Evolutionary conservation across 139 green algal species (phyloP).

Genomic region (Chlorella sp.): DNA sequence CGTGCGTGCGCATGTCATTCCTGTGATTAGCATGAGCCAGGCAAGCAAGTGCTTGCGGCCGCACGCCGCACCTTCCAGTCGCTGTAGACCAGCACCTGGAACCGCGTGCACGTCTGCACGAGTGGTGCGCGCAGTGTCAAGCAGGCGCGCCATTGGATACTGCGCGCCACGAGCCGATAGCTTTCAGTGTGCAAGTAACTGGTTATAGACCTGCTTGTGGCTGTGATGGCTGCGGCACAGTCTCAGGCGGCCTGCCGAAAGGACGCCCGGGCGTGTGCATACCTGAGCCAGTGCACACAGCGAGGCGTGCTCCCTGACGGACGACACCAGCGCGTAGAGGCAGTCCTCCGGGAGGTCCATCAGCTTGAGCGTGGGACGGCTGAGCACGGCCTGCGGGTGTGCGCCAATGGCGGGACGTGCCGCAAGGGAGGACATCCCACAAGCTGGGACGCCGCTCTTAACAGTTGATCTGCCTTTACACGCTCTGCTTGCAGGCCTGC

Average conservation of each 20-base stretch:
- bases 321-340: not conserved
- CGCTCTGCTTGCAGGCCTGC: too few species aligned
- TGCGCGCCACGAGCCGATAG: not conserved
- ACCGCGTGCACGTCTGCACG: not conserved
- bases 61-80: not conserved
- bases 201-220: not conserved
- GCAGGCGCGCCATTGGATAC: not conserved
- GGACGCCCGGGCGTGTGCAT: not conserved
- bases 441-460: too few species aligned
- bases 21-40: too few species aligned
- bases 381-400: too few species aligned
- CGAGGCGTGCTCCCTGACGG: not conserved
- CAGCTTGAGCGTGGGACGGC: too few species aligned
- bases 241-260: not conserved
- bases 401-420: too few species aligned
- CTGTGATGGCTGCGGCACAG: not conserved
- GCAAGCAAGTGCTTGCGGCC: not conserved
- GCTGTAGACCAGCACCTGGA: not conserved
- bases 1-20: too few species aligned
- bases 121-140: not conserved
- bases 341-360: conserved; percentile 1
- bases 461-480: too few species aligned
- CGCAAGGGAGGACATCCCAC: too few species aligned
- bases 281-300: not conserved
- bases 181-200: not conserved